Evolutionary conservation across 257 asterid genomes (phyloP).

Genomic region (Orobanche coerulescens): DNA sequence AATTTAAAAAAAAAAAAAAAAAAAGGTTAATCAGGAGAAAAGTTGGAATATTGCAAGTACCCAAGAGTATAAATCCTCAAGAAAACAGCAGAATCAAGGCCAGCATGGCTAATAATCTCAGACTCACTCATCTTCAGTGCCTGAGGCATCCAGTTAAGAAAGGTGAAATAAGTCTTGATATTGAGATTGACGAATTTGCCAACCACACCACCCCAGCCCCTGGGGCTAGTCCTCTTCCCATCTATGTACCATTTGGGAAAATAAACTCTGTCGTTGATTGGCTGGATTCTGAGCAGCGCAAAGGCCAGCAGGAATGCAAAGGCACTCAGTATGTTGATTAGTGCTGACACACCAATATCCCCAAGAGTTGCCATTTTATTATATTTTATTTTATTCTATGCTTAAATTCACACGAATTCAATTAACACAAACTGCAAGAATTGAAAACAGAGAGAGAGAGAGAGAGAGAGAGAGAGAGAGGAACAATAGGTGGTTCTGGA

Average conservation of each 20-base stretch:
- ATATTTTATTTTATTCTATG: background rate
- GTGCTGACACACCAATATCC: constrained; percentile 92
- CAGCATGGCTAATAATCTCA: constrained; percentile 80
- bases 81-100: constrained; percentile 95
- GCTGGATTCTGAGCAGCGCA: constrained; percentile 89
- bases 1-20: background rate
- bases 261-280: constrained; percentile 87
- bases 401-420: constrained; percentile 15
- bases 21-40: background rate
- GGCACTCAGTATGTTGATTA: constrained; percentile 58
- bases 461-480: background rate
- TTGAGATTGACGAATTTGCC: constrained; percentile 73
- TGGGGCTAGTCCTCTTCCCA: constrained; percentile 68
- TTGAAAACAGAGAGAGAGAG: background rate
- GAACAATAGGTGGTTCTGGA: constrained; percentile 23
- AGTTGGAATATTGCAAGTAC: constrained; percentile 31
- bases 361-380: constrained; percentile 69
- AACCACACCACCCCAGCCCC: constrained; percentile 59
- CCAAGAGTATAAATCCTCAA: constrained; percentile 89
- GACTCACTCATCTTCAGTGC: constrained; percentile 86
- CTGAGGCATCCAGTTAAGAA: constrained; percentile 97
- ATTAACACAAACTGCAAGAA: background rate
- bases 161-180: constrained; percentile 71
- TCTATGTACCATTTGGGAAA: constrained; percentile 90
- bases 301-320: constrained; percentile 85